Evolutionary conservation across 1,139 yeast genomes (phyloP).

Genomic region (Lodderomyces parapsilosis): DNA sequence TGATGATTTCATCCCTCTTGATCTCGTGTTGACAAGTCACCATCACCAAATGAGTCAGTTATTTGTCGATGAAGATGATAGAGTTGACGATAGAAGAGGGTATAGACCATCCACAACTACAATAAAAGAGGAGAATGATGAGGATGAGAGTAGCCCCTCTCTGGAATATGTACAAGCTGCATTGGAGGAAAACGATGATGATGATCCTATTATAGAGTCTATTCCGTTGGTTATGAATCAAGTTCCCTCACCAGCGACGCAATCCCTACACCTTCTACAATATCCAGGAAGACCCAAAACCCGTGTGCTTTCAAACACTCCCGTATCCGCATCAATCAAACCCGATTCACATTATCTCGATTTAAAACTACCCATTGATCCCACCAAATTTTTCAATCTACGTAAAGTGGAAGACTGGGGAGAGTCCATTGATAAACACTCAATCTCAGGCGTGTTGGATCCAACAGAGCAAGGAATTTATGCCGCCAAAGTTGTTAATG

Average conservation of each 20-base stretch:
- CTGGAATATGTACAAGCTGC: not conserved
- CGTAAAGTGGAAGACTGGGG: conserved; percentile 65
- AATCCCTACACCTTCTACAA: conserved; percentile 49
- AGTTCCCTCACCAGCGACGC: conserved; percentile 19
- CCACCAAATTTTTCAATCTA: conserved; percentile 61
- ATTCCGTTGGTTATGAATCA: conserved; percentile 57
- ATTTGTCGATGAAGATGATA: conserved; percentile 15
- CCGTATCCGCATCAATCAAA: conserved; percentile 57
- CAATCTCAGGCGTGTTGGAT: conserved; percentile 67
- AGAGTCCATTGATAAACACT: conserved; percentile 55
- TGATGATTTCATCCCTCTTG: not conserved
- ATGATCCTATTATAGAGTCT: conserved; percentile 77
- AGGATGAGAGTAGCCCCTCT: conserved; percentile 3
- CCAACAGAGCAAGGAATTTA: conserved; percentile 29
- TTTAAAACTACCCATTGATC: conserved; percentile 69
- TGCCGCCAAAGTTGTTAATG: conserved; percentile 30
- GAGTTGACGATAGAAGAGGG: conserved; percentile 1
- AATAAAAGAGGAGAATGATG: conserved; percentile 11
- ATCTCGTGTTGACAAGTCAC: not conserved
- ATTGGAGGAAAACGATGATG: conserved; percentile 28
- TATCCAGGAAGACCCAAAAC: conserved; percentile 67
- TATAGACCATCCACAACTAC: conserved; percentile 11
- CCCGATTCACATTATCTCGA: conserved; percentile 57
- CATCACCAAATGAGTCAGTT: conserved; percentile 10
- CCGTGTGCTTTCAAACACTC: conserved; percentile 44